Evolutionary conservation across 495 filamentous ascomycete species (phyloP).

Genomic region (Entonaema liquescens): DNA sequence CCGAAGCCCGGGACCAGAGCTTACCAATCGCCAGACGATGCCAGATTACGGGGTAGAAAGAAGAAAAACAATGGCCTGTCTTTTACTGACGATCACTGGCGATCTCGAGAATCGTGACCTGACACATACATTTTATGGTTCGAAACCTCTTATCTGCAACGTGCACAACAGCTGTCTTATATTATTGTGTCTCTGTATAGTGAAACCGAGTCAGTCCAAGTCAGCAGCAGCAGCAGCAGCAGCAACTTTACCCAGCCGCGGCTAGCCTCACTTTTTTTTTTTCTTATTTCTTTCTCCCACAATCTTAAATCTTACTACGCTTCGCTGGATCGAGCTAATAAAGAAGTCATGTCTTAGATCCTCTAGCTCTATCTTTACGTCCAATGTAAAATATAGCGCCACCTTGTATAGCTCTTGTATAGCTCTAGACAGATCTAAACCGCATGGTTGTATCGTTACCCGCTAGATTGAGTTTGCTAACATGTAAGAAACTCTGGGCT

Average conservation of each 20-base stretch:
- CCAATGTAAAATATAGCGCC: neutral
- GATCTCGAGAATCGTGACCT: conserved; percentile 5
- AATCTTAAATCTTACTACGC: neutral
- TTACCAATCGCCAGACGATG: neutral
- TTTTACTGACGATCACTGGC: neutral
- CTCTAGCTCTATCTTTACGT: neutral
- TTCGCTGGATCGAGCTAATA: conserved; percentile 2
- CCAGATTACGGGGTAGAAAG: neutral
- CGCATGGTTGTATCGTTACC: neutral
- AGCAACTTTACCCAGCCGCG: neutral
- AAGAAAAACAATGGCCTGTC: neutral
- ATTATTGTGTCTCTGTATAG: neutral
- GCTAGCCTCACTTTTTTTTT: neutral
- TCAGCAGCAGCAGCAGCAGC: neutral
- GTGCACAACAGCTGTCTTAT: neutral
- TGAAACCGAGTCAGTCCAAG: neutral
- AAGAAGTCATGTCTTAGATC: neutral
- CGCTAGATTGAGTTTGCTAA: conserved; percentile 25
- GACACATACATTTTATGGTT: neutral
- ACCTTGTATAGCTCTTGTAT: neutral
- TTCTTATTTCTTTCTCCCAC: neutral
- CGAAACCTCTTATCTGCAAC: neutral
- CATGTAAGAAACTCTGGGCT: conserved; percentile 13
- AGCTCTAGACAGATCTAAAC: neutral
- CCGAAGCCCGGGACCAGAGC: neutral